Conservation (phyloP, 352 stramenopile species). For the Phytophthora quininea region DNA sequence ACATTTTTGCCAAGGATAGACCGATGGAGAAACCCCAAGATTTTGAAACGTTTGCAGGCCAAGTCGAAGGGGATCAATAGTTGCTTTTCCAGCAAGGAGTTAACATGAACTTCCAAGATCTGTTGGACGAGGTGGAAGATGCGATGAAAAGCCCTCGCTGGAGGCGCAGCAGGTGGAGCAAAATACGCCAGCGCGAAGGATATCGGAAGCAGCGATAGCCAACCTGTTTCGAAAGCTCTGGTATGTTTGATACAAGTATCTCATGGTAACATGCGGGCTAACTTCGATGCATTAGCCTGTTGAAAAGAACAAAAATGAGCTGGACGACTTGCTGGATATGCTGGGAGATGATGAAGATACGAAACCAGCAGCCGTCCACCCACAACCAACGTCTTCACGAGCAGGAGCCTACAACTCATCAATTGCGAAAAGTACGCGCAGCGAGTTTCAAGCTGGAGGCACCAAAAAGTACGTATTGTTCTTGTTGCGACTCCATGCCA, state of each 20-base stretch:
- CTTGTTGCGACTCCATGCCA: not conserved
- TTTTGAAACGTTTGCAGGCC: slow-evolving; percentile 12
- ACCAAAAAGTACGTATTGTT: slow-evolving; percentile 57
- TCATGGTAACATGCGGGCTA: not conserved
- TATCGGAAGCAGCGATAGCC: slow-evolving; percentile 11
- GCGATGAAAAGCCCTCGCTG: slow-evolving; percentile 51
- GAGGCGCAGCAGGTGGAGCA: slow-evolving; percentile 8
- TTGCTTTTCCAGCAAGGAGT: not conserved
- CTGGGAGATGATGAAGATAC: slow-evolving; percentile 48
- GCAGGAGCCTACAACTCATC: slow-evolving; percentile 21
- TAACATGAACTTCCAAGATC: slow-evolving; percentile 73
- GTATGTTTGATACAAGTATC: slow-evolving; percentile 8
- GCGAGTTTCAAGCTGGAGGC: slow-evolving; percentile 43
- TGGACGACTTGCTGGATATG: slow-evolving; percentile 82
- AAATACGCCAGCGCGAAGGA: slow-evolving; percentile 15
- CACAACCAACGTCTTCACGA: slow-evolving; percentile 26
- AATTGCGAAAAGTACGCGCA: slow-evolving; percentile 17
- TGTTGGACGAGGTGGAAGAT: slow-evolving; percentile 75
- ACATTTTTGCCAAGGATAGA: slow-evolving; percentile 26
- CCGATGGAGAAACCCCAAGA: slow-evolving; percentile 13
- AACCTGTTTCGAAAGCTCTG: slow-evolving; percentile 17
- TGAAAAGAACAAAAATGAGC: slow-evolving; percentile 47
- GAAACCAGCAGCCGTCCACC: slow-evolving; percentile 36
- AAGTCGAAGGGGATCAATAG: not conserved
- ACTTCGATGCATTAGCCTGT: not conserved